Evolutionary conservation across 768 basidiomycete species (phyloP).

Genomic region (Lentinula raphanica): DNA sequence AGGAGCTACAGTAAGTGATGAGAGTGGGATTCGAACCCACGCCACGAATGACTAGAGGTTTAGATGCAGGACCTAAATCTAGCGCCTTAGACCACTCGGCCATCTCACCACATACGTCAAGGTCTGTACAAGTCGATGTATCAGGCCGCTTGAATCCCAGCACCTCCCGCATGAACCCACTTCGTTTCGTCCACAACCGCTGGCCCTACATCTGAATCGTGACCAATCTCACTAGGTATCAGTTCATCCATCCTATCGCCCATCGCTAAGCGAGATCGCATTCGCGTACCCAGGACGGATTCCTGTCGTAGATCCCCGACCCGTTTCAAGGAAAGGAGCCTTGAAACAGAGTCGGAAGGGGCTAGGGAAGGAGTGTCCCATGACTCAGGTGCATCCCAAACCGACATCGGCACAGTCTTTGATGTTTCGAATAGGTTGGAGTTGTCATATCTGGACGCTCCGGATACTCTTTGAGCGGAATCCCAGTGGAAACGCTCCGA

Average conservation of each 20-base stretch:
- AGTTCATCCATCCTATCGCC: not conserved
- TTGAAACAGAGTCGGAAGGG: not conserved
- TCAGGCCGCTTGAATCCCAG: not conserved
- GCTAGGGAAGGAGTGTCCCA: not conserved
- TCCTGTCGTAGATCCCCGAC: not conserved
- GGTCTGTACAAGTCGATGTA: too few relatives aligned
- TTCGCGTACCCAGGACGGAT: not conserved
- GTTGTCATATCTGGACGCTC: not conserved
- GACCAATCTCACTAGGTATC: not conserved
- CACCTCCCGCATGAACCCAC: not conserved
- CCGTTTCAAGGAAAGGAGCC: not conserved
- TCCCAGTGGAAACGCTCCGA: not conserved
- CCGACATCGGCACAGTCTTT: not conserved
- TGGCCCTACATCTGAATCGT: not conserved
- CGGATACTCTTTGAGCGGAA: not conserved
- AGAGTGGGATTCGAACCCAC: constrained; percentile 24
- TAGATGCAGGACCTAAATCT: too few relatives aligned
- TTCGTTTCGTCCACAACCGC: not conserved
- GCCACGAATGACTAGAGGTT: constrained; percentile 16
- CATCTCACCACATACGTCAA: too few relatives aligned
- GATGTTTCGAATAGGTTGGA: not conserved
- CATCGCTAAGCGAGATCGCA: not conserved
- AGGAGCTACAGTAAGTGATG: not conserved
- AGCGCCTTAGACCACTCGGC: too few relatives aligned
- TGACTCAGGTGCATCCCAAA: not conserved